Base-by-base conservation (phyloP, 2,329 filamentous ascomycete species). In the Beauveria asiatica region DNA sequence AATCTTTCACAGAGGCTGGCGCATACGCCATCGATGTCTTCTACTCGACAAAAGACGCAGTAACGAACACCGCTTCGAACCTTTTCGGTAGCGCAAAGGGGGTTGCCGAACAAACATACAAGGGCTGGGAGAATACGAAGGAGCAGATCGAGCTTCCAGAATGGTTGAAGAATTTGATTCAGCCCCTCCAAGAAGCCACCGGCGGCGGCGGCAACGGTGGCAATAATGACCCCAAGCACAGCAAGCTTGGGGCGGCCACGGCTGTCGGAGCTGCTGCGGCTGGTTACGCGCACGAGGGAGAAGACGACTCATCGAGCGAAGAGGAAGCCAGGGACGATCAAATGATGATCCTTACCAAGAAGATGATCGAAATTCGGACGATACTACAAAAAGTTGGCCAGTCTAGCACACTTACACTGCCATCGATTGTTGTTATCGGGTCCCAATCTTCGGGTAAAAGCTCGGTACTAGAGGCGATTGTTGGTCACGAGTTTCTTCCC, bases 281-380 rank as follows among this genome's bases (percentile, higher is more conserved):
- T 17, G 90, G 90, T 0, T 91, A 96, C 70, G 90, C 88, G 42
- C 88, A 92, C 67, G 86, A 90, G 23, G 80, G 87, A 2, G 75
- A 79, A 44, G 84, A 88, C 41, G 84, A 87, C 64, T 73, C 79
- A 59, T 77, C 80, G 9, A 79, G 76, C 21, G 84, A 87, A 60
- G 85, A 89, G 69, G 80, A 82, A 53, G 90, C 91, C 19, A 85
- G 86, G 68, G 94, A 99, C 68, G 94, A 99, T 71, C 94, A 99
- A 74, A 99, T 99, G 93, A 99, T 99, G 94, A 81, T 97, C 66
- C 79, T 99, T 69, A 99, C 95, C 2, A 93, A 94, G 77, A 97
- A 97, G 77, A 99, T 99, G 94, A 99, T 99, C 69, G 94, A 99
- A 77, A 97, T 99, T 61, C 83, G 95, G 66, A 92, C 87, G 66